Evolutionary conservation across 2,329 filamentous ascomycete species (phyloP).

Genomic region (Beauveria sp.): DNA sequence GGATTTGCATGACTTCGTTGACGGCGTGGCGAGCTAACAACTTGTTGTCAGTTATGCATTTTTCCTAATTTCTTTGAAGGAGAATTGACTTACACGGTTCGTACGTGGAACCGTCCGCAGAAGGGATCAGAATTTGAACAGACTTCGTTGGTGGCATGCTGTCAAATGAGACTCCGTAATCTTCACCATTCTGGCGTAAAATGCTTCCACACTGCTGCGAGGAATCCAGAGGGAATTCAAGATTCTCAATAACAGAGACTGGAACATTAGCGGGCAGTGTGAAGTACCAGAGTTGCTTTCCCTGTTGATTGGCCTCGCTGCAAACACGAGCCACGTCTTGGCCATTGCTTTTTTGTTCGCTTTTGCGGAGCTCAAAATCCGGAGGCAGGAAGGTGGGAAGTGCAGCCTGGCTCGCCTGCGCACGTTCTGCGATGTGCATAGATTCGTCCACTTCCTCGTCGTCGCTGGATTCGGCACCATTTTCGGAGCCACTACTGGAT

Average conservation of each 20-base stretch:
- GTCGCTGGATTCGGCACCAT: conserved; percentile 21
- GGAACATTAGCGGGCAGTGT: conserved; percentile 63
- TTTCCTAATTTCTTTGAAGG: too few relatives aligned
- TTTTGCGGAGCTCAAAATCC: conserved; percentile 47
- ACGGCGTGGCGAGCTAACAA: conserved; percentile 32
- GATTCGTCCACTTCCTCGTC: conserved; percentile 28
- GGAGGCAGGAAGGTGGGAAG: conserved; percentile 40
- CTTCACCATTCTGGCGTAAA: conserved; percentile 54
- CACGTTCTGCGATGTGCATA: conserved; percentile 29
- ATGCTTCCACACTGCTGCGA: conserved; percentile 44
- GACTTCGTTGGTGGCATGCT: conserved; percentile 39
- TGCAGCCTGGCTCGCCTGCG: conserved; percentile 26
- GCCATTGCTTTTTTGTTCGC: conserved; percentile 28
- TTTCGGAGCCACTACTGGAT: conserved; percentile 11
- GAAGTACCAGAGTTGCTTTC: conserved; percentile 77
- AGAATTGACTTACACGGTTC: conserved; percentile 37
- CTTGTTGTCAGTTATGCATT: conserved; percentile 5
- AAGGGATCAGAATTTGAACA: conserved; percentile 55
- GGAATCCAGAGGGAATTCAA: conserved; percentile 53
- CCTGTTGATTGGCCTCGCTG: conserved; percentile 49
- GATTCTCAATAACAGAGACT: conserved; percentile 57
- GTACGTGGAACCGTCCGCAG: conserved; percentile 46
- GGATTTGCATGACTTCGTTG: conserved; percentile 56
- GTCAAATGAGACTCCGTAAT: conserved; percentile 54
- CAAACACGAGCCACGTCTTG: conserved; percentile 48